Conservation (phyloP, 768 basidiomycete genomes). For the Mycena crocata region DNA sequence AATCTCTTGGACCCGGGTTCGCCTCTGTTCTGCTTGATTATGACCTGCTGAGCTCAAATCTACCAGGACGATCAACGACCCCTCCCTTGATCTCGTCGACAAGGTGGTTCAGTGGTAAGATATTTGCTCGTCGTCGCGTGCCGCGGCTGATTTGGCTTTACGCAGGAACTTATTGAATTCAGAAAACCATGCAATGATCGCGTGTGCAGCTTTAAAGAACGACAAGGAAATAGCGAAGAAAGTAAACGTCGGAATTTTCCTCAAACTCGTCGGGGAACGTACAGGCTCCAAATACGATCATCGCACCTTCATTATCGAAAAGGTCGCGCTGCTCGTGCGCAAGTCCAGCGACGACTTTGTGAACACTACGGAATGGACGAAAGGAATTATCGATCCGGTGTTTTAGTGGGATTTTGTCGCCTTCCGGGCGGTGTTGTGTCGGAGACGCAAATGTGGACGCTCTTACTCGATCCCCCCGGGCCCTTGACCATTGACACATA, state of each 20-base stretch:
- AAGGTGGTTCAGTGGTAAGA: conserved; percentile 10
- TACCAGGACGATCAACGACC: conserved; percentile 18
- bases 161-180: conserved; percentile 14
- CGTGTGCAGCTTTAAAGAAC: conserved; percentile 8
- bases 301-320: conserved; percentile 14
- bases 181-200: not conserved
- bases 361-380: not conserved
- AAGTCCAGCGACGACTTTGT: not conserved
- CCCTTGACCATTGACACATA: too few species aligned
- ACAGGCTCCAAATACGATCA: conserved; percentile 17
- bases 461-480: not conserved
- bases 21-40: too few species aligned
- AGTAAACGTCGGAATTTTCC: not conserved
- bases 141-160: not conserved
- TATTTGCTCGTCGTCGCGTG: too few species aligned
- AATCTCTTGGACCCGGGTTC: too few species aligned
- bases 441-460: not conserved
- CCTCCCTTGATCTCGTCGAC: not conserved
- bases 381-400: not conserved
- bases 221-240: not conserved
- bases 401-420: conserved; percentile 1
- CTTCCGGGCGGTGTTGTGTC: not conserved
- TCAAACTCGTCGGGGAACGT: not conserved
- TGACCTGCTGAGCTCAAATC: too few species aligned
- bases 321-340: not conserved